A percentile compares a stretch with the other conserved stretches of the same genome.
These are phyloP conservation scores for Mucuna pruriens DNA, from an alignment of 306 rosid species.

Conservation along the genomic window DNA sequence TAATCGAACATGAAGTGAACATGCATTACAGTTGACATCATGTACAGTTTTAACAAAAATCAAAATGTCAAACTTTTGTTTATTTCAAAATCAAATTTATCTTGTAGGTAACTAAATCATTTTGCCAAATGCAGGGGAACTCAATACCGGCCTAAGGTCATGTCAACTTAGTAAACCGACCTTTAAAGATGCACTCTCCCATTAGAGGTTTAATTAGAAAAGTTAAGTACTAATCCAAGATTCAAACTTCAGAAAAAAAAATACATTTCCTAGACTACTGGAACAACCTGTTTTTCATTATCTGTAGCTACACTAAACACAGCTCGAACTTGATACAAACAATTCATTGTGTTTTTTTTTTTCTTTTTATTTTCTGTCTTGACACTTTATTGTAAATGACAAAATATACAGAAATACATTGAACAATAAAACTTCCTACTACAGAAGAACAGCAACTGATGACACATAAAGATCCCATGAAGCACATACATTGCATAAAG, in stretches of 20 bases:
- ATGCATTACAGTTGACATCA: too few relatives aligned
- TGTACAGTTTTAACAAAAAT: too few relatives aligned
- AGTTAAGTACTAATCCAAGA: background rate
- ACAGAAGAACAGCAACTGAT: background rate
- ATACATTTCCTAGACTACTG: background rate
- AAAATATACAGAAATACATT: background rate
- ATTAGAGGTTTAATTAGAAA: background rate
- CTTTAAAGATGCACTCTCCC: background rate
- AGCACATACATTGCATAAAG: slow-evolving; percentile 8
- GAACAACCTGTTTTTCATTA: background rate
- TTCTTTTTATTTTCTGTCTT: slow-evolving; percentile 1
- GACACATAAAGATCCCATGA: slow-evolving; percentile 32
- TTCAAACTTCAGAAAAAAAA: background rate
- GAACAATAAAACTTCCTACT: background rate
- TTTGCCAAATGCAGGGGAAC: too few relatives aligned
- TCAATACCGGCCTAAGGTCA: background rate
- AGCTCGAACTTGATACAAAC: background rate
- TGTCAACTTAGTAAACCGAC: background rate
- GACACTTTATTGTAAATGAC: background rate
- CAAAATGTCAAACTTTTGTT: too few relatives aligned
- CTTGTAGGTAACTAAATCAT: too few relatives aligned
- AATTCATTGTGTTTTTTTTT: background rate
- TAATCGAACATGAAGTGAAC: too few relatives aligned
- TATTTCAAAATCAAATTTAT: too few relatives aligned
- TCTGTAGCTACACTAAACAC: background rate